Evolutionary conservation across 768 basidiomycete genomes (phyloP), one percentile per base, ranked within the genome.

Genomic region (Hericium coralloides): DNA sequence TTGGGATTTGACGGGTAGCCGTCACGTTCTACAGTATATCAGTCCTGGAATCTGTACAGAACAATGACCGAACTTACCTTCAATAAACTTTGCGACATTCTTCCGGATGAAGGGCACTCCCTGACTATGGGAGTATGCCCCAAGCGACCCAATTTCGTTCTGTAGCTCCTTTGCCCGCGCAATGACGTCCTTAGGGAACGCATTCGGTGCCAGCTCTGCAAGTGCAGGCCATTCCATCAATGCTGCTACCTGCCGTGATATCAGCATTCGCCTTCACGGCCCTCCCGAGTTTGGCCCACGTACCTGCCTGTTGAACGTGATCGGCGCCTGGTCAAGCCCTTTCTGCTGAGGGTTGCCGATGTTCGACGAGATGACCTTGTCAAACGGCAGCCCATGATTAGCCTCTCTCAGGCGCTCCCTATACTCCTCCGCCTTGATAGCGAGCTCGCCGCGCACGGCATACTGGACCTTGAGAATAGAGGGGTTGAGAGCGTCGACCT

Each of bases 341-440:
- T 85, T 87, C 72, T 98, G 95, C 72, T 99, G 95, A 0, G 97
- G 95, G 67, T 99, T 98, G 10, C 95, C 95, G 59, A 99, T 99
- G 74, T 98, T 99, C 59, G 92, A 92, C 26, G 84, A 88, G 69
- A 97, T 95, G 71, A 98, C 79, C 64, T 83, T 81, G 68, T 84
- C 80, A 72, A 98, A 99, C 15, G 93, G 92, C 15, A 98, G 78
- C 18, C 74, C 75, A 61, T 80, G 73, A 57, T 75, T 67, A 22
- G 74, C 72, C 56, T 51, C 71, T 70, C 83, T 80, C 66, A 98
- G 81, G 63, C 77, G 71, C 52, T 85, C 85, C 55, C 87, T 80
- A 63, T 89, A 84, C 54, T 82, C 74, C 71, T 98, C 94, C 0
- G 95, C 92, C 69, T 89, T 91, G 75, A 98, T 90, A 3, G 95